Conservation (phyloP, 371 early-diverging fungal species). For the Dinochytrium kinnereticum region DNA sequence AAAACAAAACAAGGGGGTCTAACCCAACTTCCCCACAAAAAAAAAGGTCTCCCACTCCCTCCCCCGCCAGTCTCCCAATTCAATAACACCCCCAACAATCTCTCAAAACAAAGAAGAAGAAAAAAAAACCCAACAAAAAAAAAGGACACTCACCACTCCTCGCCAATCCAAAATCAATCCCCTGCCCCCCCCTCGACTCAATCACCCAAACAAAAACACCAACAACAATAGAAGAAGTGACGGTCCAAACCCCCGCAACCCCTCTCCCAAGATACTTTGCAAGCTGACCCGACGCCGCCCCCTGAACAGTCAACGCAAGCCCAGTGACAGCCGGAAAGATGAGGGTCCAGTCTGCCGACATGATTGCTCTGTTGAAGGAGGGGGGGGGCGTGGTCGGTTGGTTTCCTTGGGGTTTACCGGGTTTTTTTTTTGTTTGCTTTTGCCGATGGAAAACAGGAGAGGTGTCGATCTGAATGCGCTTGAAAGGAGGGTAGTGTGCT, state of each 20-base stretch:
- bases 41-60: too few species aligned
- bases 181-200: not conserved
- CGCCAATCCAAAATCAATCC: not conserved
- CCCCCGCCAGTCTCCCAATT: too few species aligned
- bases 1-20: not conserved
- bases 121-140: not conserved
- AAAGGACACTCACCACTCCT: not conserved
- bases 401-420: too few species aligned
- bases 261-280: not conserved
- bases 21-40: too few species aligned
- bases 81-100: too few species aligned
- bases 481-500: too few species aligned
- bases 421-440: too few species aligned
- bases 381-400: too few species aligned
- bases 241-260: not conserved
- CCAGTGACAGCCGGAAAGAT: not conserved
- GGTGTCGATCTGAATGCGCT: too few species aligned
- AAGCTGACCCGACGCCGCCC: not conserved
- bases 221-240: not conserved
- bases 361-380: too few species aligned
- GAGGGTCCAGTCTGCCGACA: conserved; percentile 6
- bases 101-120: not conserved
- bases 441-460: too few species aligned
- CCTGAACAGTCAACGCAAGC: not conserved
- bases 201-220: not conserved